Evolutionary conservation across 2,329 filamentous ascomycete species (phyloP).

Genomic region (Phialemonium atrogriseum): DNA sequence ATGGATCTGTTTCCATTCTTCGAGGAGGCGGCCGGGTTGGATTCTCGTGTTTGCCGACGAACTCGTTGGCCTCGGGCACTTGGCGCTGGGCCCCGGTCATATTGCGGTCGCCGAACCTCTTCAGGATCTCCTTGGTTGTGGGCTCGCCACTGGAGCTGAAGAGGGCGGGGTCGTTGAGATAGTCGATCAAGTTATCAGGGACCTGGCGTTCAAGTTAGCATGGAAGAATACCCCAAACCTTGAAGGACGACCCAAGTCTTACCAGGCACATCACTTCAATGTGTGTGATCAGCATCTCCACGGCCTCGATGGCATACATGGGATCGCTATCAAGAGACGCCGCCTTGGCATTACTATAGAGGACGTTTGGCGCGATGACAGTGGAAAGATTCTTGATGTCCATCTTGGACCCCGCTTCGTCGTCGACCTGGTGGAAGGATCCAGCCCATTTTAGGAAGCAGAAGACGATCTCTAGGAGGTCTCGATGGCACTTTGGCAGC

Average conservation of each 20-base stretch:
- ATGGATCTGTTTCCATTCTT: constrained; percentile 79
- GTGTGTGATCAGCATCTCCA: constrained; percentile 81
- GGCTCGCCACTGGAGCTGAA: constrained; percentile 79
- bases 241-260: constrained; percentile 29
- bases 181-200: constrained; percentile 80
- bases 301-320: constrained; percentile 87
- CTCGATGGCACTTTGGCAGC: constrained; percentile 83
- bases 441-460: constrained; percentile 96
- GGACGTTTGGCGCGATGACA: constrained; percentile 92
- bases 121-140: constrained; percentile 94
- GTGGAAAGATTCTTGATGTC: constrained; percentile 96
- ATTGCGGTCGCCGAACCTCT: constrained; percentile 76
- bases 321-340: constrained; percentile 73
- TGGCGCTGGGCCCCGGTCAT: constrained; percentile 42
- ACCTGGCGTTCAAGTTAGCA: constrained; percentile 50
- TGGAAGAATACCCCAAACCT: too few relatives aligned
- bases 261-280: constrained; percentile 98
- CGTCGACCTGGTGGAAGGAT: constrained; percentile 94
- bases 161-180: constrained; percentile 74
- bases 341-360: constrained; percentile 62
- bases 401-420: constrained; percentile 97
- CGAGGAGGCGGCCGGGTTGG: constrained; percentile 44
- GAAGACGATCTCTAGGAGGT: constrained; percentile 91
- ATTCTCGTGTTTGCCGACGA: constrained; percentile 50
- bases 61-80: constrained; percentile 50